These are phyloP conservation scores for Colletotrichum cereale DNA, from an alignment of 2,329 filamentous ascomycete genomes.

Conservation along the genomic window DNA sequence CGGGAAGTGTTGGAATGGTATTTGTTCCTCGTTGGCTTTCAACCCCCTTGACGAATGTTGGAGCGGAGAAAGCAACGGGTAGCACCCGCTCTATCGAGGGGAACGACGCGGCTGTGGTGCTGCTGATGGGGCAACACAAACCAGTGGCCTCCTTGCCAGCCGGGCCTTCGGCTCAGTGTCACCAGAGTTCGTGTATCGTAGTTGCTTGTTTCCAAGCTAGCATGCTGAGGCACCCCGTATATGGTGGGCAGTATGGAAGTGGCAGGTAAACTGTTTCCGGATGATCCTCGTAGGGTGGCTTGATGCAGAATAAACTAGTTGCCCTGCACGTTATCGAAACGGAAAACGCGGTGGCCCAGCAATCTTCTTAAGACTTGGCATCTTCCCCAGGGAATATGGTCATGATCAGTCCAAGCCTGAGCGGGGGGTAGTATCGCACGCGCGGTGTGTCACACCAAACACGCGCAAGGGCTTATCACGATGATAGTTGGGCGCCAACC, in stretches of 20 bases:
- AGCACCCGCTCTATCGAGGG: conserved; percentile 2
- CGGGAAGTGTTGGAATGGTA: not conserved
- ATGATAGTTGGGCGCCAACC: not conserved
- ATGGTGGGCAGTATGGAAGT: not conserved
- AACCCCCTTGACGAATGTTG: not conserved
- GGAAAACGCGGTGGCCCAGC: not conserved
- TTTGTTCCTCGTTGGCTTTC: not conserved
- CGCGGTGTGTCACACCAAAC: conserved; percentile 15
- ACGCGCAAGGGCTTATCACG: conserved; percentile 8
- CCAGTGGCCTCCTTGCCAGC: conserved; percentile 12
- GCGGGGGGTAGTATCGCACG: not conserved
- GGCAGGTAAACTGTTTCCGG: not conserved
- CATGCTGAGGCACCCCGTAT: not conserved
- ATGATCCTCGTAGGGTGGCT: not conserved
- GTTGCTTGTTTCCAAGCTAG: not conserved
- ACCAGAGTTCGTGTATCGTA: conserved; percentile 12
- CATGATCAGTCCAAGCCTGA: not conserved
- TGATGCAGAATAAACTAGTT: not conserved
- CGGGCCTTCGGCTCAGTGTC: conserved; percentile 14
- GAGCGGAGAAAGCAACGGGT: not conserved
- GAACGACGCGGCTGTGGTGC: conserved; percentile 21
- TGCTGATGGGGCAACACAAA: conserved; percentile 18
- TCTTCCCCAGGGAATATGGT: not conserved
- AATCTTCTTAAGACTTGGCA: not conserved
- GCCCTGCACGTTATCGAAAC: not conserved